Evolutionary conservation across 23 red algal species (phyloP).

Genomic region (Pyropia yezoensis): DNA sequence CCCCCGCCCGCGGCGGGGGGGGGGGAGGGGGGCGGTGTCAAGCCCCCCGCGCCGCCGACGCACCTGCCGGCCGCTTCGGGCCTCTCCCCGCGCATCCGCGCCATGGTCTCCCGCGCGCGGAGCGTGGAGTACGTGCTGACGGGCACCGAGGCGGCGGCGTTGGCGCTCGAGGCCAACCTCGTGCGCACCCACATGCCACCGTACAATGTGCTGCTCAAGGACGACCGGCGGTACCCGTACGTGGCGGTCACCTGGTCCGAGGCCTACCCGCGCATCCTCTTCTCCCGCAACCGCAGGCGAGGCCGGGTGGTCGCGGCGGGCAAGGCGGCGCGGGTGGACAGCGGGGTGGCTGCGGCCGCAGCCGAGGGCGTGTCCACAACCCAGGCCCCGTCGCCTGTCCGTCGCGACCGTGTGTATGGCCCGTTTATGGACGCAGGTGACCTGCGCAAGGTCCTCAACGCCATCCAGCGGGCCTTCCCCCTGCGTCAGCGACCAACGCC

Average conservation of each 20-base stretch:
- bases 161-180: constrained; percentile 57
- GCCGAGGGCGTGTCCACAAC: background rate
- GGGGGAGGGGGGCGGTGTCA: too few relatives aligned
- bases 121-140: constrained; percentile 51
- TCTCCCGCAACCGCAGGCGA: constrained; percentile 10
- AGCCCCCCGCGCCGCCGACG: background rate
- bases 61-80: background rate
- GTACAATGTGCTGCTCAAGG: constrained; percentile 69
- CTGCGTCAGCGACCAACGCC: constrained; percentile 41
- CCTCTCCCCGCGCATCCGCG: constrained; percentile 20
- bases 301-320: background rate
- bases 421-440: constrained; percentile 51
- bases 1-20: constrained; percentile 1
- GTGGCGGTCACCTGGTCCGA: constrained; percentile 51
- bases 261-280: constrained; percentile 39
- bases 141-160: constrained; percentile 45
- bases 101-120: constrained; percentile 15
- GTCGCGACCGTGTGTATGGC: constrained; percentile 47
- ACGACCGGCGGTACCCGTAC: constrained; percentile 77
- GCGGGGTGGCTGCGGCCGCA: background rate
- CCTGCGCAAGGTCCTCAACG: constrained; percentile 25
- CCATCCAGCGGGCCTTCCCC: constrained; percentile 35
- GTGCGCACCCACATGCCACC: constrained; percentile 30
- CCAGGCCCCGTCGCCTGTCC: too few relatives aligned
- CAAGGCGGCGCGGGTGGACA: background rate